These are phyloP conservation scores for Iris macrosiphon DNA, from an alignment of 106 monocot genomes.

Conservation along the genomic window DNA sequence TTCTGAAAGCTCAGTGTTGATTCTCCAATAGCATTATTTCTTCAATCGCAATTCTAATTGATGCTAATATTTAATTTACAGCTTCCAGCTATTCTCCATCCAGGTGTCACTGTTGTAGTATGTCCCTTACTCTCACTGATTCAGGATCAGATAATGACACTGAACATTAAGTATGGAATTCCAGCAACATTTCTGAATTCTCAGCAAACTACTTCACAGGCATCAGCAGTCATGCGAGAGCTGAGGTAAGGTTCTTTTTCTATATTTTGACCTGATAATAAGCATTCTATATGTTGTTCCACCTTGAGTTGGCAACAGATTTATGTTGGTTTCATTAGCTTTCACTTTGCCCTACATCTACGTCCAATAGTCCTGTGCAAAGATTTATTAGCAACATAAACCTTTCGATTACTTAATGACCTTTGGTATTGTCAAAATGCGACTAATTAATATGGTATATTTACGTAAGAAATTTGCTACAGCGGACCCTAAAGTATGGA, in stretches of 20 bases:
- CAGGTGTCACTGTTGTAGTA: constrained; percentile 82
- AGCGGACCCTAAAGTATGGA: too few relatives aligned
- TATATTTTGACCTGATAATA: neutral
- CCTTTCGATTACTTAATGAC: too few relatives aligned
- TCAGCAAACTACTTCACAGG: constrained; percentile 82
- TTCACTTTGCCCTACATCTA: too few relatives aligned
- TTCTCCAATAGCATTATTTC: neutral
- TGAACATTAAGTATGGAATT: constrained; percentile 79
- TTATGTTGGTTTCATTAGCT: too few relatives aligned
- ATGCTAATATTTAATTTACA: constrained; percentile 25
- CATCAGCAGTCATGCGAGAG: constrained; percentile 70
- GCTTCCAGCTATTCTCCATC: constrained; percentile 91
- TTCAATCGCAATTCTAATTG: constrained; percentile 6
- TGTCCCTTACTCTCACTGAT: constrained; percentile 90
- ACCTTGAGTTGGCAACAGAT: too few relatives aligned
- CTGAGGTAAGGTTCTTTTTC: constrained; percentile 56
- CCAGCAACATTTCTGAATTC: constrained; percentile 92
- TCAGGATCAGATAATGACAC: constrained; percentile 79
- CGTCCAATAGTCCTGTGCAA: too few relatives aligned
- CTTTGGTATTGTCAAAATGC: too few relatives aligned
- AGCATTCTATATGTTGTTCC: neutral
- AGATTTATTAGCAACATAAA: too few relatives aligned
- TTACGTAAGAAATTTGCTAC: too few relatives aligned
- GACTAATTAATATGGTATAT: too few relatives aligned
- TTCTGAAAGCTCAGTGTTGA: neutral